A percentile compares a stretch with the other conserved stretches of the same genome.
Evolutionary conservation across 1,284 basidiomycete genomes (phyloP).

Genomic region (Rugosomyces carneus): DNA sequence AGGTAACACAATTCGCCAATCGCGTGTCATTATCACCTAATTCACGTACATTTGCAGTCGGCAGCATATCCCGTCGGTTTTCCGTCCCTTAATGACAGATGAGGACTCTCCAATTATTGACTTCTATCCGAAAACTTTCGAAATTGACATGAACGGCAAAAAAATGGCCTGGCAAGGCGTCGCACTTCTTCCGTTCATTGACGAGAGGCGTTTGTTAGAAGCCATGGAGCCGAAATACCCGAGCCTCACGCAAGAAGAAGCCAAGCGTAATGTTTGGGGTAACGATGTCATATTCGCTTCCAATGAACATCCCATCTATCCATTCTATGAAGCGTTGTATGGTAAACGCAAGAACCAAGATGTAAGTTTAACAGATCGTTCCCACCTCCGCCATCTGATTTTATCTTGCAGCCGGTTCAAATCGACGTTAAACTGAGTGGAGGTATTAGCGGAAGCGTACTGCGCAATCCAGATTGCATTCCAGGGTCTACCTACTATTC

Average conservation of each 20-base stretch:
- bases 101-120: constrained; percentile 91
- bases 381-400: background rate
- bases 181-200: constrained; percentile 94
- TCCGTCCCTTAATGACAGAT: constrained; percentile 87
- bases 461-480: constrained; percentile 84
- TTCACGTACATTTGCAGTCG: constrained; percentile 45
- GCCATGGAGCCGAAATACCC: constrained; percentile 78
- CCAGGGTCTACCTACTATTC: constrained; percentile 88
- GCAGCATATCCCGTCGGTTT: constrained; percentile 79
- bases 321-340: constrained; percentile 84
- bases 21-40: background rate
- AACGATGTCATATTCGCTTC: constrained; percentile 83
- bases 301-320: constrained; percentile 81
- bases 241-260: constrained; percentile 77
- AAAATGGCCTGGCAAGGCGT: constrained; percentile 99
- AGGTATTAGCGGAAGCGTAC: constrained; percentile 76
- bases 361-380: constrained; percentile 40
- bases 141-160: constrained; percentile 99
- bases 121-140: constrained; percentile 91
- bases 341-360: constrained; percentile 80
- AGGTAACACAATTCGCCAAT: constrained; percentile 44
- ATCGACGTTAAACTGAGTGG: constrained; percentile 69
- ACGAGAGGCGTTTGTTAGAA: constrained; percentile 75
- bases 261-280: constrained; percentile 81
- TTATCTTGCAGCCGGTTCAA: constrained; percentile 46